Base-by-base conservation (phyloP, 2,329 filamentous ascomycete genomes). In the Ploettnerulaceae sp. region DNA sequence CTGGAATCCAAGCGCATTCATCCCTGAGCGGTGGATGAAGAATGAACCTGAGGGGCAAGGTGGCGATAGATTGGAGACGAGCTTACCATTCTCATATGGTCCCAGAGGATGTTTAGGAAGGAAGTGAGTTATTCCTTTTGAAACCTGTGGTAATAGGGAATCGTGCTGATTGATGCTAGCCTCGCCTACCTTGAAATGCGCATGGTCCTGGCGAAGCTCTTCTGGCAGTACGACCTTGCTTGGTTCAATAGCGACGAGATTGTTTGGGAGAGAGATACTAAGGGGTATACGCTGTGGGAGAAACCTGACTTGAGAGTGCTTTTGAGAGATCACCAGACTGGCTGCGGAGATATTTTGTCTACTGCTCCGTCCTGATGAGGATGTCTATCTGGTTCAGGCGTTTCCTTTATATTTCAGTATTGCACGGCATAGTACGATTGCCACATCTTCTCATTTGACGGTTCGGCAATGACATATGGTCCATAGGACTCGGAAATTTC, bases 231-330 rank as follows among this genome's bases (percentile, higher is more conserved):
- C n/a, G 45, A 56, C 24, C 31, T 54, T n/a, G 37, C 28, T 17
- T 55, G 53, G 53, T 47, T 52, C 32, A 57, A 55, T 35, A 41
- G 44, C 12, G 49, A 50, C 9, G 53, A 53, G 18, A 34, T 55
- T 11, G 48, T 49, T 28, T 55, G 53, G 51, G 53, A 55, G 18
- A 38, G 53, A 28, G 53, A 57, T 38, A 52, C 37, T 12, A 53
- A 55, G 33, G 55, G 55, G 3, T 57, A 54, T 17, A 57, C 54
- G 1, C 34, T 57, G 4, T 57, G 54, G 53, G 49, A 55, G 38
- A 53, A 55, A 17, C 55, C 53, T 11, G 52, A 54, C 11, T 33
- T 56, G 29, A 40, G 49, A 25, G 49, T 54, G 12, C 22, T 42
- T 20, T 22, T 54, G 14, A 40, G 37, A 37, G 31, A 44, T 31